phyloP scores from a whole-genome alignment of 2,329 filamentous ascomycete species.

The Cryphonectria japonica region DNA sequence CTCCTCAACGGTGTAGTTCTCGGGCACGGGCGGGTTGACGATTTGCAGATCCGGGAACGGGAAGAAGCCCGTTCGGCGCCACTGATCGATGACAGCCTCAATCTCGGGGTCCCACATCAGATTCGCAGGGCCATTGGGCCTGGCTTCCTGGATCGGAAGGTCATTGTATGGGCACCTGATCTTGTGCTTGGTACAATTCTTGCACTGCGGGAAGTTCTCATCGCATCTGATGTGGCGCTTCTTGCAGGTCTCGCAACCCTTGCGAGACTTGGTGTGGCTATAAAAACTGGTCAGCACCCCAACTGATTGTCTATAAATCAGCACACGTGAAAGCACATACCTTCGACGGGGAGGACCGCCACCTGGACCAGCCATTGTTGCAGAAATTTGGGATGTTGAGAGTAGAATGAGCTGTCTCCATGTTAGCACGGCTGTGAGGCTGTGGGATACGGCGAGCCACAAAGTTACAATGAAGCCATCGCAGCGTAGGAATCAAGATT shows the following conservation, averaged over 20 bases:
- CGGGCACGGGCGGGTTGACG: constrained; percentile 74
- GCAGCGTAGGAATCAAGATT: background rate
- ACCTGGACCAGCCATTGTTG: constrained; percentile 86
- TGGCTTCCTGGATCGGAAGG: constrained; percentile 68
- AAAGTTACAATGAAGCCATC: background rate
- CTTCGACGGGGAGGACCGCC: constrained; percentile 84
- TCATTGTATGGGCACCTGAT: constrained; percentile 98
- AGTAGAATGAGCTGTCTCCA: background rate
- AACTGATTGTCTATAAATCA: constrained; percentile 1
- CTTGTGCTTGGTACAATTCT: constrained; percentile 98
- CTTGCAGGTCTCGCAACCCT: constrained; percentile 98
- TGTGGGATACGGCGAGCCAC: background rate
- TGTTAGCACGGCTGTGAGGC: constrained; percentile 26
- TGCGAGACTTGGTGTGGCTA: constrained; percentile 98
- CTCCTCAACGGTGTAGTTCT: constrained; percentile 75
- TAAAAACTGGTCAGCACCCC: constrained; percentile 32
- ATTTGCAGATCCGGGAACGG: constrained; percentile 83
- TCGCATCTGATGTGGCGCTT: constrained; percentile 96
- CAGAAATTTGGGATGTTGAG: constrained; percentile 20
- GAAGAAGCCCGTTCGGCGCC: constrained; percentile 82
- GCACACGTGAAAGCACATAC: constrained; percentile 42
- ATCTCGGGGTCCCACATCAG: constrained; percentile 88
- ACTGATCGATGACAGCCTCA: constrained; percentile 77
- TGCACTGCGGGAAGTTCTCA: constrained; percentile 98
- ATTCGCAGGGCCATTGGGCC: constrained; percentile 64